Conservation (phyloP, 2,329 filamentous ascomycete genomes). For the Colletotrichum sp. region DNA sequence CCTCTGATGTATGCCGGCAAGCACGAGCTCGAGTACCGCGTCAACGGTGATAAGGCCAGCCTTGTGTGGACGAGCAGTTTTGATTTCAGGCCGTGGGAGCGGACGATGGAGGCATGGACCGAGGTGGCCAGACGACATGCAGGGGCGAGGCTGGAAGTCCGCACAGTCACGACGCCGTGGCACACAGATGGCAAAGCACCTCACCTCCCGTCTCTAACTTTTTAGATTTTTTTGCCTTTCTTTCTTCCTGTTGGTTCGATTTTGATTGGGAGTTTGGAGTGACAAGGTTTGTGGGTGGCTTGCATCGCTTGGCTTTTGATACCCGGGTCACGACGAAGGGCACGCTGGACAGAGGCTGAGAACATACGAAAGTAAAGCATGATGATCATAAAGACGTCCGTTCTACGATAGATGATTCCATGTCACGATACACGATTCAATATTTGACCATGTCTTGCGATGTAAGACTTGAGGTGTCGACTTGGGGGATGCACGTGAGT, state of each 20-base stretch:
- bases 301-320: background rate
- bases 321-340: background rate
- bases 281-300: background rate
- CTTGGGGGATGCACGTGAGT: background rate
- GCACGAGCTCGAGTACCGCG: conserved; percentile 23
- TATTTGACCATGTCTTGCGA: background rate
- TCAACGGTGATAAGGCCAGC: background rate
- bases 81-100: conserved; percentile 23
- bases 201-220: conserved; percentile 12
- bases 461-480: background rate
- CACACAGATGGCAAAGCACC: conserved; percentile 15
- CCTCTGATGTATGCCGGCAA: conserved; percentile 28
- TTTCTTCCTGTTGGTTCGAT: background rate
- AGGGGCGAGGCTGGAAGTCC: background rate
- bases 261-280: background rate
- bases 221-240: background rate
- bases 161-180: background rate
- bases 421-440: background rate
- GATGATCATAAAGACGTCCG: background rate
- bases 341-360: background rate
- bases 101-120: conserved; percentile 26
- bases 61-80: conserved; percentile 25
- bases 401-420: background rate
- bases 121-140: conserved; percentile 21
- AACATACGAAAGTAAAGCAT: background rate